Percentiles rank a stretch among this genome's conserved stretches.
Conservation (phyloP, 2,329 filamentous ascomycete species). For the Penicillium nordicum region DNA sequence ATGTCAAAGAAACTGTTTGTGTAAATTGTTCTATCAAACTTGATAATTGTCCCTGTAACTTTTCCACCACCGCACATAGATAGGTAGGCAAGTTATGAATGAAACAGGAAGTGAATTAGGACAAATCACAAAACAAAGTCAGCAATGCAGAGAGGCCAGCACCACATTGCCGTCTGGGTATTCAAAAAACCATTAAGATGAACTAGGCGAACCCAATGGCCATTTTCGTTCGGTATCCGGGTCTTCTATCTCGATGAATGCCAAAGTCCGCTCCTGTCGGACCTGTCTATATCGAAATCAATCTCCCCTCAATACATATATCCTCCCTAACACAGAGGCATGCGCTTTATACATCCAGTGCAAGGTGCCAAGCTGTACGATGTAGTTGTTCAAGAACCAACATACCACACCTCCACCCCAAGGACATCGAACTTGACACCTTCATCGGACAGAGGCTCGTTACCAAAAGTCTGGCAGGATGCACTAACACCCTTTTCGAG, state of each 20-base stretch:
- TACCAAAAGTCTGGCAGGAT: constrained; percentile 86
- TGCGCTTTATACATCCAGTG: constrained; percentile 2
- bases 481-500: constrained; percentile 81
- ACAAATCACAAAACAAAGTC: not conserved
- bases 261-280: not conserved
- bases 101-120: not conserved
- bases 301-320: not conserved
- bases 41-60: not conserved
- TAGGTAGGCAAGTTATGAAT: not conserved
- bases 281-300: not conserved
- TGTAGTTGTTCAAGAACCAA: constrained; percentile 54
- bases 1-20: not conserved
- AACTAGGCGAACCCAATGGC: not conserved
- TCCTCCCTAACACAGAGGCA: not conserved
- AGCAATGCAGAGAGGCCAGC: not conserved
- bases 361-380: not conserved
- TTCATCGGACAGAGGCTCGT: constrained; percentile 88
- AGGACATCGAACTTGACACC: constrained; percentile 88
- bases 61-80: not conserved
- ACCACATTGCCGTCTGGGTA: constrained; percentile 11
- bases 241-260: not conserved
- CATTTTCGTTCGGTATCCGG: not conserved
- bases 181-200: constrained; percentile 11
- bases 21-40: not conserved
- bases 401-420: constrained; percentile 89